phyloP scores from a whole-genome alignment of 164 flowering plant genomes.

The Aristolochia californica region DNA sequence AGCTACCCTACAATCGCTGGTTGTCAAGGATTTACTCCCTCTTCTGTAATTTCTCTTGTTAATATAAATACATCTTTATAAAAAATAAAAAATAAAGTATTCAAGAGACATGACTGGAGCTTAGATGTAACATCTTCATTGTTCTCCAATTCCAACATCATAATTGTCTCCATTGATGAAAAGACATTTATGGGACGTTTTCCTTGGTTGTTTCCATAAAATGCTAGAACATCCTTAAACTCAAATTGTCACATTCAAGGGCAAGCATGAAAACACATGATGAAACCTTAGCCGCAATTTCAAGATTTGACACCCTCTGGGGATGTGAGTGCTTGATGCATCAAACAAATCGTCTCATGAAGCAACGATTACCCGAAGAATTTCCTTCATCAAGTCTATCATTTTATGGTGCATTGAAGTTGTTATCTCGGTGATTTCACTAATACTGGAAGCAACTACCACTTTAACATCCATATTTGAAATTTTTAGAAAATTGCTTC shows the following conservation, averaged over 20 bases:
- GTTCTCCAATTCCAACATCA: slow-evolving; percentile 67
- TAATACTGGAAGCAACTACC: slow-evolving; percentile 66
- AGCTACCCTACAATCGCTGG: too few species aligned
- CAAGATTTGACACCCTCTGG: slow-evolving; percentile 45
- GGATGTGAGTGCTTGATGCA: slow-evolving; percentile 27
- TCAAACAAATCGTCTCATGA: slow-evolving; percentile 41
- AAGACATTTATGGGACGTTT: slow-evolving; percentile 17
- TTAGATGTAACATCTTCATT: slow-evolving; percentile 59
- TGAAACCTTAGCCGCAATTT: slow-evolving; percentile 47
- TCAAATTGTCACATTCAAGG: slow-evolving; percentile 46
- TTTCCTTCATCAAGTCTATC: slow-evolving; percentile 80
- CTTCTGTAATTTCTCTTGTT: too few species aligned
- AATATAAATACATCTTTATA: too few species aligned
- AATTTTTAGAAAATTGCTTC: slow-evolving; percentile 40
- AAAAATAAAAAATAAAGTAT: too few species aligned
- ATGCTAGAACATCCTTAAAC: slow-evolving; percentile 45
- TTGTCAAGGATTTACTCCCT: too few species aligned
- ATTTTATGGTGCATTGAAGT: slow-evolving; percentile 75
- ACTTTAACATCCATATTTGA: slow-evolving; percentile 55
- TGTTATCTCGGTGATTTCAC: slow-evolving; percentile 75
- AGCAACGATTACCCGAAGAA: slow-evolving; percentile 39
- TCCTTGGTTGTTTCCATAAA: slow-evolving; percentile 33
- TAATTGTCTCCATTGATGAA: slow-evolving; percentile 60
- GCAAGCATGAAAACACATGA: slow-evolving; percentile 67
- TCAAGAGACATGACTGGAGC: slow-evolving; percentile 43